These are phyloP conservation scores for Populus tomentosa DNA, from an alignment of 441 rosid genomes.

Conservation along the genomic window DNA sequence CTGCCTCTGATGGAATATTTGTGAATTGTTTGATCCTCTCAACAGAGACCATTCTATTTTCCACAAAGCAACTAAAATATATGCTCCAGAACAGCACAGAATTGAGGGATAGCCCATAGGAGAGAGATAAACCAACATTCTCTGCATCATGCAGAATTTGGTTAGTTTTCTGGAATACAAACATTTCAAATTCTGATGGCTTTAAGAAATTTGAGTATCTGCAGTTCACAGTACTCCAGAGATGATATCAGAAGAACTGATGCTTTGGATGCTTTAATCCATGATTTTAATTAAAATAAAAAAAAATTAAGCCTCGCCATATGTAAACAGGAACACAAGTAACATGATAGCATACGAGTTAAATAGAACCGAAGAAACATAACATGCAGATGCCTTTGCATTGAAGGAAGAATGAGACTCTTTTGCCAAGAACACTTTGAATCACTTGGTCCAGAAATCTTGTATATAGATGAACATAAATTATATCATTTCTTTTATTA, in stretches of 20 bases:
- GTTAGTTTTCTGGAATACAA: constrained; percentile 2
- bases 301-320: neutral
- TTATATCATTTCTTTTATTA: neutral
- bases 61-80: constrained; percentile 78
- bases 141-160: constrained; percentile 36
- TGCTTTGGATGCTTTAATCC: neutral
- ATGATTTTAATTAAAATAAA: neutral
- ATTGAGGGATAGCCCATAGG: constrained; percentile 86
- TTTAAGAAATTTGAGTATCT: neutral
- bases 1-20: constrained; percentile 68
- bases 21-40: constrained; percentile 93
- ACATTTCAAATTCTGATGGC: neutral
- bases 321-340: neutral
- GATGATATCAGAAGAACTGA: neutral
- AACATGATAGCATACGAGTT: no score
- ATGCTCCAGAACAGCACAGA: constrained; percentile 76
- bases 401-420: neutral
- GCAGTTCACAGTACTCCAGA: neutral
- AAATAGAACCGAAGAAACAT: neutral
- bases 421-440: neutral
- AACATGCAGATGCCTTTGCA: neutral
- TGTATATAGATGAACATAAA: neutral
- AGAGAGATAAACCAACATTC: constrained; percentile 85
- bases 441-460: neutral
- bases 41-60: constrained; percentile 88